phyloP scores from a whole-genome alignment of 2,329 filamentous ascomycete species.

The Dactylellina haptotyla region DNA sequence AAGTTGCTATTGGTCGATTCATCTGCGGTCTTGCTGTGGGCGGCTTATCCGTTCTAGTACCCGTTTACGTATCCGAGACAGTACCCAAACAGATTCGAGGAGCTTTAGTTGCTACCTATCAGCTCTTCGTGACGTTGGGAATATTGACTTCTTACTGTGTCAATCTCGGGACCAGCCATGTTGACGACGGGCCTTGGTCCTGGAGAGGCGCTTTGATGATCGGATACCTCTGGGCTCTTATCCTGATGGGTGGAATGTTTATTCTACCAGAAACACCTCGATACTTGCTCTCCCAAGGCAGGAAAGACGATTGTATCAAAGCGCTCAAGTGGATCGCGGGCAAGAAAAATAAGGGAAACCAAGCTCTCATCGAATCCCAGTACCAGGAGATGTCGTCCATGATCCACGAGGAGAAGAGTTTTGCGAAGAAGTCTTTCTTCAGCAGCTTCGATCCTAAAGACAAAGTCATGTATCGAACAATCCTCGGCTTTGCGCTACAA shows the following conservation, averaged over 20 bases:
- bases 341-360: conserved; percentile 55
- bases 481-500: conserved; percentile 72
- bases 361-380: conserved; percentile 59
- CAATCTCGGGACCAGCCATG: conserved; percentile 62
- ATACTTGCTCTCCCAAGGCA: conserved; percentile 59
- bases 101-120: conserved; percentile 72
- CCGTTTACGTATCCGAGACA: conserved; percentile 76
- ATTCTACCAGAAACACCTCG: conserved; percentile 69
- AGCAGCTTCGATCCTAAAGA: conserved; percentile 74
- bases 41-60: conserved; percentile 71
- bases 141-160: conserved; percentile 71
- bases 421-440: conserved; percentile 70
- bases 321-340: conserved; percentile 57
- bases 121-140: conserved; percentile 75
- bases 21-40: conserved; percentile 75
- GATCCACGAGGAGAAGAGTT: conserved; percentile 65
- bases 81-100: conserved; percentile 73
- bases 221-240: conserved; percentile 68
- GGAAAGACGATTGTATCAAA: conserved; percentile 54
- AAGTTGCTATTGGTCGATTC: conserved; percentile 72
- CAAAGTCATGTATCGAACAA: conserved; percentile 71
- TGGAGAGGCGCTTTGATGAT: conserved; percentile 73
- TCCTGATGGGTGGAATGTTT: conserved; percentile 66
- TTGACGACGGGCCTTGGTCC: conserved; percentile 62
- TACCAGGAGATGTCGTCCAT: conserved; percentile 68